These are phyloP conservation scores for Penicillium sp. DNA, from an alignment of 2,329 filamentous ascomycete species.

Conservation along the genomic window DNA sequence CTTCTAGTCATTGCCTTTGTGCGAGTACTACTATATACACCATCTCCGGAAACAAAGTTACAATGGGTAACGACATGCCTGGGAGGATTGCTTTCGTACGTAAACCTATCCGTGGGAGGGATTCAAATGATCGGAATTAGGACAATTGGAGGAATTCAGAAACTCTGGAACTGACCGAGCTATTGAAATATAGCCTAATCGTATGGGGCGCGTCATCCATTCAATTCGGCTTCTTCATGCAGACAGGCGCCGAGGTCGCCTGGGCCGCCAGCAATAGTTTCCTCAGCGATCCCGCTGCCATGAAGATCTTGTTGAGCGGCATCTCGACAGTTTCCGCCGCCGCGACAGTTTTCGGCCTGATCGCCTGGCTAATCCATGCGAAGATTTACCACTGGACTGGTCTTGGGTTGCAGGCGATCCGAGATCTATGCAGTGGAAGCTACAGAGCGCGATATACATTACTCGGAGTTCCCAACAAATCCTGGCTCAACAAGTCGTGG, in stretches of 20 bases:
- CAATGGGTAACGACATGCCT: constrained; percentile 35
- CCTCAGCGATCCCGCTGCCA: constrained; percentile 44
- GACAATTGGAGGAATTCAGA: neutral
- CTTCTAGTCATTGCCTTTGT: constrained; percentile 39
- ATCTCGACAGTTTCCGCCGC: constrained; percentile 37
- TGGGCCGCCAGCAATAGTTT: constrained; percentile 46
- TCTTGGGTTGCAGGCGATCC: constrained; percentile 30
- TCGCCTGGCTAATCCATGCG: constrained; percentile 39
- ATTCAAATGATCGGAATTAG: neutral
- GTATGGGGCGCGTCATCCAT: constrained; percentile 38
- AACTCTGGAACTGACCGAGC: neutral
- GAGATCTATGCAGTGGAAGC: constrained; percentile 24
- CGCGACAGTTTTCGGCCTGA: constrained; percentile 34
- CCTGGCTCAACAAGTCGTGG: constrained; percentile 27
- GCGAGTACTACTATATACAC: constrained; percentile 38
- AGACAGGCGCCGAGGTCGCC: constrained; percentile 49
- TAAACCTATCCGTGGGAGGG: constrained; percentile 5
- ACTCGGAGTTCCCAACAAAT: constrained; percentile 27
- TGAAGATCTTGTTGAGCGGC: constrained; percentile 47
- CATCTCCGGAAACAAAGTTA: constrained; percentile 26
- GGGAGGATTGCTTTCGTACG: constrained; percentile 40
- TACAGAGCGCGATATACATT: constrained; percentile 30
- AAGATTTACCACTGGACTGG: constrained; percentile 39
- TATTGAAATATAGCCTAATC: neutral
- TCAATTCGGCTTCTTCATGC: constrained; percentile 48